Evolutionary conservation across 2,329 filamentous ascomycete genomes (phyloP), one percentile per base, ranked within the genome.

Genomic region (Cercospora janseana): DNA sequence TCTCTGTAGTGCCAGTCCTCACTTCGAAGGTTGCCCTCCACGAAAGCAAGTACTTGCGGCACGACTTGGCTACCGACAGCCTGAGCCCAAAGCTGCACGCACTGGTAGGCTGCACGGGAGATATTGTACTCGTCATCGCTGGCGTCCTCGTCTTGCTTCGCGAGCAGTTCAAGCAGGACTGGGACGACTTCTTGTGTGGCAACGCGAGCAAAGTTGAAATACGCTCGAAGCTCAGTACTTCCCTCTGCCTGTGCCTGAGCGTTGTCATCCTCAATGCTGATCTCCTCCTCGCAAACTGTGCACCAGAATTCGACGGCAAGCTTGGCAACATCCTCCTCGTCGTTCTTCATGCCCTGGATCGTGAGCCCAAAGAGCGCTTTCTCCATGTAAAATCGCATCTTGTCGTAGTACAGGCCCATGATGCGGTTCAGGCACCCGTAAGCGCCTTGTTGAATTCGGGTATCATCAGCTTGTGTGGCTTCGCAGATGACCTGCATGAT

Each of bases 311-410:
- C 93, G 60, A 98, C 90, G 28, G 93, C 93, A 49, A 98, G 80
- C 79, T 98, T 98, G 56, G 93, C 88, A 46, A 98, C 93, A 69
- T 98, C 93, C 72, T 98, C 93, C 63, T 98, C 93, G 6, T 91
- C 86, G 64, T 84, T 94, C 81, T 95, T 96, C 93, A 98, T 98
- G 61, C 93, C 93, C 69, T 95, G 85, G 57, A 98, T 95, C 29
- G 93, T 98, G 31, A 98, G 80, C 51, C 93, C 93, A 64, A 98
- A 98, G 34, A 98, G 80, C 27, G 93, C 93, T 82, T 97, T 97
- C 79, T 98, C 93, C 93, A 98, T 98, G 77, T 98, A 98, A 75
- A 96, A 98, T 65, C 91, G 86, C 93, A 98, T 98, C 76, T 96
- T 94, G 66, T 98, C 93, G 71, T 98, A 98, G 79, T 98, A 98